phyloP scores from a whole-genome alignment of 2,329 filamentous ascomycete genomes.

The Fusarium ramigenum region DNA sequence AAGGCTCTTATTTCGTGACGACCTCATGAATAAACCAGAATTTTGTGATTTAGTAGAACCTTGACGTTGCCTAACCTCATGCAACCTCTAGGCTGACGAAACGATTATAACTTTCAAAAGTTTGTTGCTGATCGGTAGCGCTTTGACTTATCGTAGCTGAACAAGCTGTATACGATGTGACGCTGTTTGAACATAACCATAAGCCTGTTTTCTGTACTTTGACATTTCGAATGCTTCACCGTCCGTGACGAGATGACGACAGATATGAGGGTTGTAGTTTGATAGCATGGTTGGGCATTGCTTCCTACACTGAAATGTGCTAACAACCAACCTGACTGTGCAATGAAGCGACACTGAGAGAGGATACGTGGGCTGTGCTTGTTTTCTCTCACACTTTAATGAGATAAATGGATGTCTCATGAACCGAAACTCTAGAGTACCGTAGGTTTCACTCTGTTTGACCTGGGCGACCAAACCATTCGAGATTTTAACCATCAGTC shows the following conservation, averaged over 20 bases:
- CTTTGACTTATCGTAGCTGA: not conserved
- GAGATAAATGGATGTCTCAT: not conserved
- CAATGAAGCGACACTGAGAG: not conserved
- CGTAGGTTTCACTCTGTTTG: not conserved
- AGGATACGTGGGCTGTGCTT: not conserved
- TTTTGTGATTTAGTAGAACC: not conserved
- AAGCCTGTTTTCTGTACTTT: not conserved
- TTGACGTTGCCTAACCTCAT: not conserved
- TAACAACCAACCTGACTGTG: not conserved
- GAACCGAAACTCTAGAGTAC: not conserved
- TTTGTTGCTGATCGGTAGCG: conserved; percentile 3
- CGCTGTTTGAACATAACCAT: not conserved
- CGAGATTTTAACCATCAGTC: not conserved
- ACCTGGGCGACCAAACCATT: not conserved
- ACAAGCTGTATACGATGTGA: conserved; percentile 1
- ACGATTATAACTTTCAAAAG: not conserved
- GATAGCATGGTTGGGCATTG: not conserved
- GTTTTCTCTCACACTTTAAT: not conserved
- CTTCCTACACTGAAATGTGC: not conserved
- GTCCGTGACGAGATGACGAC: not conserved
- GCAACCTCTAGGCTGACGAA: conserved; percentile 10
- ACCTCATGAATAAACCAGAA: not conserved
- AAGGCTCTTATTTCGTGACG: conserved; percentile 16
- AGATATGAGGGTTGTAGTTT: not conserved
- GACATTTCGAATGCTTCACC: not conserved